phyloP scores from a whole-genome alignment of 176 grass and related monocot species.

The Saccharum officinarum region DNA sequence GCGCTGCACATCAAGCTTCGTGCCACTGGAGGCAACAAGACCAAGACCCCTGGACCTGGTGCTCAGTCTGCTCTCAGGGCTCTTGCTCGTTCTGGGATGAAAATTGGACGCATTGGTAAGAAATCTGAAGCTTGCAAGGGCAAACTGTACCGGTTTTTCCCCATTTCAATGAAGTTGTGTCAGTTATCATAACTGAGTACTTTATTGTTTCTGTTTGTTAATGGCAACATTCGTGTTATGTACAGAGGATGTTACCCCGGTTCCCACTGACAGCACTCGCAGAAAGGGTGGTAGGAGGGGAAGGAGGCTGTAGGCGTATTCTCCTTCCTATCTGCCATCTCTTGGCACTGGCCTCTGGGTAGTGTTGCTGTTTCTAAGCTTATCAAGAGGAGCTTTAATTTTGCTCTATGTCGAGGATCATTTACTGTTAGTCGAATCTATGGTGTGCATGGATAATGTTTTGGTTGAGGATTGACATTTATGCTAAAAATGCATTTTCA shows the following conservation, averaged over 20 bases:
- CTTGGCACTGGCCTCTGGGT: background rate
- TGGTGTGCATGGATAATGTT: too few relatives aligned
- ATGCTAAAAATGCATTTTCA: background rate
- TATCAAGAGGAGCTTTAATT: too few relatives aligned
- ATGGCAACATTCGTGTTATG: background rate
- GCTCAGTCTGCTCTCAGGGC: slow-evolving; percentile 89
- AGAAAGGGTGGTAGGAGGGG: slow-evolving; percentile 91
- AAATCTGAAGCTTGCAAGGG: background rate
- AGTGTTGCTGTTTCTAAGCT: too few relatives aligned
- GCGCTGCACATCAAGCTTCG: slow-evolving; percentile 81
- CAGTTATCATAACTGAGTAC: background rate
- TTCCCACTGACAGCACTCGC: slow-evolving; percentile 83
- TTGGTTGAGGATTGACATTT: too few relatives aligned
- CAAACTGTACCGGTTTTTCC: too few relatives aligned
- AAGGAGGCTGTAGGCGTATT: slow-evolving; percentile 56
- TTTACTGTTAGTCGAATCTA: too few relatives aligned
- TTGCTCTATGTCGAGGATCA: too few relatives aligned
- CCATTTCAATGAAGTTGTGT: background rate
- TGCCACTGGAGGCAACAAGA: slow-evolving; percentile 93
- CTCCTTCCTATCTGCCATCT: background rate
- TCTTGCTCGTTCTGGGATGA: slow-evolving; percentile 93
- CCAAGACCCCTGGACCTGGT: slow-evolving; percentile 85
- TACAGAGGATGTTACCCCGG: slow-evolving; percentile 84
- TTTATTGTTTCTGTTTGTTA: background rate
- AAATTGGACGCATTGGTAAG: slow-evolving; percentile 86